Evolutionary conservation across 257 asterid genomes (phyloP), one percentile per base, ranked within the genome.

Genomic region (Ophiorrhiza pumila): DNA sequence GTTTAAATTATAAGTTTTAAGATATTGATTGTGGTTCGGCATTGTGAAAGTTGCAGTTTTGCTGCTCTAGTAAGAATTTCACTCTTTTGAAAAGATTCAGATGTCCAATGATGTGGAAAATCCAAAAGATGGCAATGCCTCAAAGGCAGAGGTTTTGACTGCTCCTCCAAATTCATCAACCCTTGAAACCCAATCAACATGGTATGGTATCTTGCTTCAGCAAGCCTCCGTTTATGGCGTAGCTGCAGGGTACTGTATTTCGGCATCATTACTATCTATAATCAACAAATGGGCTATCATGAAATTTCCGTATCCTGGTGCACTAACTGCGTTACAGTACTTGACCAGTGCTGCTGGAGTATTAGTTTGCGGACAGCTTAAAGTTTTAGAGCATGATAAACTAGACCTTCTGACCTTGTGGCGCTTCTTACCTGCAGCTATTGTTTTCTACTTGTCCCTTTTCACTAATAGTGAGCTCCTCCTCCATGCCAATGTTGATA

Each of bases 251-350:
- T 91, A 94, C 77, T 91, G 97, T 81, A 18, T 94, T 55, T 91
- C 98, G 9, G 98, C 97, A 37, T 90, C 96, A 4, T 75, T 94
- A 70, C 88, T 94, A 8, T 88, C 96, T 22, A 94, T 94, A 80
- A 94, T 94, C 79, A 94, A 91, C 73, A 91, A 94, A 84, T 94
- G 97, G 98, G 97, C 98, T 27, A 84, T 94, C 34, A 94, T 91
- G 98, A 94, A 84, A 81, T 94, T 94, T 62, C 98, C 97, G 9
- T 94, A 91, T 80, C 98, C 98, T 0, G 98, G 97, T 29, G 96
- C 98, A 27, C 83, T 94, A 43, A 94, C 97, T 4, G 97, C 98
- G 0, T 66, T 91, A 78, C 98, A 94, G 84, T 94, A 94, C 82
- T 87, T 94, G 78, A 91, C 96, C 17, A 91, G 98, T 82, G 88